These are phyloP conservation scores for Spirogloea muscicola DNA, from an alignment of 139 green algal species.

Conservation along the genomic window DNA sequence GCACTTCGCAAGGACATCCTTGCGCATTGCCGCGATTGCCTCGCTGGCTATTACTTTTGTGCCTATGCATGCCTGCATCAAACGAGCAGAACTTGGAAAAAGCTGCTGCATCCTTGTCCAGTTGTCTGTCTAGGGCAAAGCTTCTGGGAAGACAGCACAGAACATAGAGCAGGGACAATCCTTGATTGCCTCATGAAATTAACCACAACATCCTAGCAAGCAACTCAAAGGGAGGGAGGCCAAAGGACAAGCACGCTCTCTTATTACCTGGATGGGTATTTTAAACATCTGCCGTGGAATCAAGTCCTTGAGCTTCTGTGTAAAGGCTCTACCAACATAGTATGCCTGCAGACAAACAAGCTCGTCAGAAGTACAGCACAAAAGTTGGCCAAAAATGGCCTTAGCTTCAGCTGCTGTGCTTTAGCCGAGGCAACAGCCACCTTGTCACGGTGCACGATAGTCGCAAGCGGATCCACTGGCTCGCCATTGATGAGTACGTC, in stretches of 20 bases:
- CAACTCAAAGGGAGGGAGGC: too few species aligned
- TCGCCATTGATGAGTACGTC: conserved; percentile 91
- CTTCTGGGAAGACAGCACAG: too few species aligned
- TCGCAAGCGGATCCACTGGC: conserved; percentile 73
- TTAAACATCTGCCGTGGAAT: conserved; percentile 93
- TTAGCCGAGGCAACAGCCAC: conserved; percentile 55
- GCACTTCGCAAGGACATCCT: conserved; percentile 99
- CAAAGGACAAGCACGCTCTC: too few species aligned
- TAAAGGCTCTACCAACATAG: conserved; percentile 57
- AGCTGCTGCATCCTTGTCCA: too few species aligned
- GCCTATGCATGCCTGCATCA: conserved; percentile 84
- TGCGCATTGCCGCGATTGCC: conserved; percentile 63
- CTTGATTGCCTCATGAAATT: too few species aligned
- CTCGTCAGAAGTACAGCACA: too few species aligned
- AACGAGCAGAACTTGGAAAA: too few species aligned
- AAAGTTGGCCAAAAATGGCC: too few species aligned
- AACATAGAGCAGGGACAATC: too few species aligned
- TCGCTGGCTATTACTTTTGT: conserved; percentile 58
- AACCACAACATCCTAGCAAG: too few species aligned
- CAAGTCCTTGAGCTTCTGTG: conserved; percentile 86
- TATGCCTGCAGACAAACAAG: conserved; percentile 42
- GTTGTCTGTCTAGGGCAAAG: too few species aligned
- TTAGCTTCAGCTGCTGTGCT: too few species aligned
- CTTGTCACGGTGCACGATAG: conserved; percentile 76
- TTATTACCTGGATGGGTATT: conserved; percentile 59